Evolutionary conservation across 257 asterid genomes (phyloP), one percentile per base, ranked within the genome.

Genomic region (Fraxinus americana): DNA sequence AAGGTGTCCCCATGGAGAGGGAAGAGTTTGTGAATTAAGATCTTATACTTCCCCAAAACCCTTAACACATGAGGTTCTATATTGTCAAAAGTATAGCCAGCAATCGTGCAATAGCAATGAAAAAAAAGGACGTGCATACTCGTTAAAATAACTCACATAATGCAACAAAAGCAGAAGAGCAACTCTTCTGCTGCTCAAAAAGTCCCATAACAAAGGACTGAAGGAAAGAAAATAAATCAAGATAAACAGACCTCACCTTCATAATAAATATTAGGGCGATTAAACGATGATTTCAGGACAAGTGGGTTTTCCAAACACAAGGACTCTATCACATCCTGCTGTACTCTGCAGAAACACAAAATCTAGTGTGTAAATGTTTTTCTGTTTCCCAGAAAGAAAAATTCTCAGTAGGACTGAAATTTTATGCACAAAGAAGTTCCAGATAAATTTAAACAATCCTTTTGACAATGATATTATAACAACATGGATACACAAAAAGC

Each of bases 241-340:
- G 82, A 67, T 74, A 77, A 73, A 66, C 70, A 75, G 61, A 80
- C 67, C 91, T 79, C 52, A 90, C 99, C 99, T 88, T 92, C 99
- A 87, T 92, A 94, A 83, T 88, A 88, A 66, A 94, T 91, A 87
- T 94, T 94, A 80, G 97, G 90, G 67, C 99, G 98, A 79, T 95
- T 95, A 85, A 95, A 95, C 50, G 99, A 93, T 54, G 99, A 92
- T 83, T 90, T 92, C 84, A 95, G 88, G 76, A 92, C 92, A 77
- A 93, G 91, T 39, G 99, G 98, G 76, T 85, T 91, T 82, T 81
- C 90, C 88, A 95, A 87, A 82, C 84, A 83, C 92, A 95, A 84
- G 67, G 98, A 92, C 59, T 82, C 85, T 72, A 91, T 90, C 84
- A 95, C 94, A 79, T 95, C 98, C 89, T 88, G 85, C 90, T 95